Conservation (phyloP, 2,329 filamentous ascomycete genomes). For the Penicillium sp. region DNA sequence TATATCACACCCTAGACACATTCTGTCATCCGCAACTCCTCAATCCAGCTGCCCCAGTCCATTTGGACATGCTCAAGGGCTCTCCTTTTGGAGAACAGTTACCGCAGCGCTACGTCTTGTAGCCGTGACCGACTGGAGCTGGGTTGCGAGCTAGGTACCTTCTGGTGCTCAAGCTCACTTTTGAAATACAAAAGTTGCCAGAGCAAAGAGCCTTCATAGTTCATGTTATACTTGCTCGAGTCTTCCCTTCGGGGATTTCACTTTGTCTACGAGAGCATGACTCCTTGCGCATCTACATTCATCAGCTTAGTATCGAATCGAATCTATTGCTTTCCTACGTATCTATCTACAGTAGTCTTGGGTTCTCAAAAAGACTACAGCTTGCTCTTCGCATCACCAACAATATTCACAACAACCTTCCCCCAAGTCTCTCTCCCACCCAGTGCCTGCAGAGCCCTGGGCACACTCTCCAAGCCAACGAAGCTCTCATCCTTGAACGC, state of each 20-base stretch:
- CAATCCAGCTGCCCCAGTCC: conserved; percentile 32
- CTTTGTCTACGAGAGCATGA: conserved; percentile 37
- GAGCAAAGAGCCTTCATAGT: conserved; percentile 41
- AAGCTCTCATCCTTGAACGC: conserved; percentile 75
- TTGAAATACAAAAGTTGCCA: conserved; percentile 27
- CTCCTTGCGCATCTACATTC: conserved; percentile 39
- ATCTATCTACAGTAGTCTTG: not conserved
- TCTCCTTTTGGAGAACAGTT: conserved; percentile 30
- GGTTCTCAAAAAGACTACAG: conserved; percentile 19
- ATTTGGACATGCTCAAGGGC: conserved; percentile 19
- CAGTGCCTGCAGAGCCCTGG: conserved; percentile 65
- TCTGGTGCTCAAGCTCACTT: conserved; percentile 8
- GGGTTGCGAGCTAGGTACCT: conserved; percentile 23
- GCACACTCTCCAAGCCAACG: conserved; percentile 69
- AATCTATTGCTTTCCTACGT: not conserved
- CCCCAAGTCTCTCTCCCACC: conserved; percentile 83
- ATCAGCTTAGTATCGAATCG: conserved; percentile 4
- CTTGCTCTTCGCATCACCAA: conserved; percentile 51
- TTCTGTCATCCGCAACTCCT: conserved; percentile 21
- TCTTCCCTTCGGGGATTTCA: conserved; percentile 11
- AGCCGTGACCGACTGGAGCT: conserved; percentile 36
- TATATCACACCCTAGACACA: not conserved
- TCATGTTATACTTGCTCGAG: conserved; percentile 33
- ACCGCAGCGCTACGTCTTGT: conserved; percentile 36
- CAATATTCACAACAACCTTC: conserved; percentile 84